A percentile compares a stretch with the other conserved stretches of the same genome.
Evolutionary conservation across 192 early-diverging fungal genomes (phyloP).

Genomic region (Linnemannia elongata): DNA sequence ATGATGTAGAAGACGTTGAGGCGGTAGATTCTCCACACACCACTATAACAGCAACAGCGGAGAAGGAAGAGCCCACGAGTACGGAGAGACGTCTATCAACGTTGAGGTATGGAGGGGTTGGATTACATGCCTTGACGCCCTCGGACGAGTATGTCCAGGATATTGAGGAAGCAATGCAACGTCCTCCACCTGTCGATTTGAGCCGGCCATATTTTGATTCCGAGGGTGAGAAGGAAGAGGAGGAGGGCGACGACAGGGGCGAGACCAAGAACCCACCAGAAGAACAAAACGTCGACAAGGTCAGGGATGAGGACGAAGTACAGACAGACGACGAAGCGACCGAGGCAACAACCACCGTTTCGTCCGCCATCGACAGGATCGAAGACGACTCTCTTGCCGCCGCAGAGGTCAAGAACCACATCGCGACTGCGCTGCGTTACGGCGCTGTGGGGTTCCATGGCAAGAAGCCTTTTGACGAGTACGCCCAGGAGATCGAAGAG

Average conservation of each 20-base stretch:
- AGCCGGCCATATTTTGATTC: not conserved
- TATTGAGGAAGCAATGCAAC: conserved; percentile 5
- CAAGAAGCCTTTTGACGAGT: not conserved
- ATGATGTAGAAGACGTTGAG: not conserved
- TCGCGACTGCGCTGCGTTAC: not conserved
- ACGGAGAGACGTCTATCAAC: not conserved
- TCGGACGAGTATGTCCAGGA: not conserved
- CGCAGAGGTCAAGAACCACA: not conserved
- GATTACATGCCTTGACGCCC: not conserved
- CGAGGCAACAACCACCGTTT: not conserved
- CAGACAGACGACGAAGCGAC: not conserved
- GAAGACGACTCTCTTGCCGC: not conserved
- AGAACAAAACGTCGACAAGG: not conserved
- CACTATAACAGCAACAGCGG: not conserved
- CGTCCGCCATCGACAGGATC: not conserved
- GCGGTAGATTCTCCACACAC: not conserved
- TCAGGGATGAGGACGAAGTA: not conserved
- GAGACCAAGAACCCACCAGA: not conserved
- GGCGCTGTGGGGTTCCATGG: not conserved
- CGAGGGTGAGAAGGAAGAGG: not conserved
- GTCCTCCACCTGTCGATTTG: no score
- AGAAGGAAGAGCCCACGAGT: not conserved
- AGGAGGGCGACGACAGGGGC: not conserved
- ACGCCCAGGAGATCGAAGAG: not conserved
- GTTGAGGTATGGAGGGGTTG: not conserved